These are phyloP conservation scores for Blastobotrys terrestris DNA, from an alignment of 805 yeast genomes.

Conservation along the genomic window DNA sequence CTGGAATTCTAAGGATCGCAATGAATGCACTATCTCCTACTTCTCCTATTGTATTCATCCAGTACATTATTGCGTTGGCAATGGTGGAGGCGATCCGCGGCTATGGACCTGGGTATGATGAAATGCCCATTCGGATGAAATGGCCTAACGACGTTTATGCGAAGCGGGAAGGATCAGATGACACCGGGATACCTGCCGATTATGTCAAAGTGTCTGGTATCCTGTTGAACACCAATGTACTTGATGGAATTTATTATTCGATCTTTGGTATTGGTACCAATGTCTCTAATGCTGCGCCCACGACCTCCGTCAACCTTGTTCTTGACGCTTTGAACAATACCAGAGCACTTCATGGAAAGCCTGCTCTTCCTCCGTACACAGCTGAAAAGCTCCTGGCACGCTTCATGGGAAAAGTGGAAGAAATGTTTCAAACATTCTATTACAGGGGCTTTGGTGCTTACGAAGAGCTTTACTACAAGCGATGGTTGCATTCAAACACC, in stretches of 20 bases:
- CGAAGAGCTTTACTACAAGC: slow-evolving; percentile 61
- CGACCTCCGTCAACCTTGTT: slow-evolving; percentile 77
- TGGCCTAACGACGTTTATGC: slow-evolving; percentile 97
- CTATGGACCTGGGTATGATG: slow-evolving; percentile 61
- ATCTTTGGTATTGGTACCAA: slow-evolving; percentile 87
- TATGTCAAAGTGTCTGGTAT: slow-evolving; percentile 80
- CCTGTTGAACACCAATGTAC: slow-evolving; percentile 68
- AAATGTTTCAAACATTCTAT: slow-evolving; percentile 47
- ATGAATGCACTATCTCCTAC: slow-evolving; percentile 30
- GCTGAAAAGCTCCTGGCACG: slow-evolving; percentile 56
- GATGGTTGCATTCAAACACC: slow-evolving; percentile 83
- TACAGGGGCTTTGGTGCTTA: slow-evolving; percentile 63
- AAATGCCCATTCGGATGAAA: slow-evolving; percentile 73
- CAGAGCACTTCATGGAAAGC: slow-evolving; percentile 39
- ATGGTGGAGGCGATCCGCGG: slow-evolving; percentile 67
- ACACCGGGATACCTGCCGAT: slow-evolving; percentile 5
- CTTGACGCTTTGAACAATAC: slow-evolving; percentile 53
- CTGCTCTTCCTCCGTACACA: slow-evolving; percentile 41
- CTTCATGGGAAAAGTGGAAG: slow-evolving; percentile 58
- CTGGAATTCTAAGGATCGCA: slow-evolving; percentile 61
- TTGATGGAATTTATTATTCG: slow-evolving; percentile 53
- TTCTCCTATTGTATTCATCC: slow-evolving; percentile 67
- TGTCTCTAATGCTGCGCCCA: slow-evolving; percentile 79
- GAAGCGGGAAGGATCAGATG: slow-evolving; percentile 45
- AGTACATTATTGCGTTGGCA: slow-evolving; percentile 79